These are phyloP conservation scores for Penicillium mononematosum DNA, from an alignment of 495 filamentous ascomycete species.

Conservation along the genomic window DNA sequence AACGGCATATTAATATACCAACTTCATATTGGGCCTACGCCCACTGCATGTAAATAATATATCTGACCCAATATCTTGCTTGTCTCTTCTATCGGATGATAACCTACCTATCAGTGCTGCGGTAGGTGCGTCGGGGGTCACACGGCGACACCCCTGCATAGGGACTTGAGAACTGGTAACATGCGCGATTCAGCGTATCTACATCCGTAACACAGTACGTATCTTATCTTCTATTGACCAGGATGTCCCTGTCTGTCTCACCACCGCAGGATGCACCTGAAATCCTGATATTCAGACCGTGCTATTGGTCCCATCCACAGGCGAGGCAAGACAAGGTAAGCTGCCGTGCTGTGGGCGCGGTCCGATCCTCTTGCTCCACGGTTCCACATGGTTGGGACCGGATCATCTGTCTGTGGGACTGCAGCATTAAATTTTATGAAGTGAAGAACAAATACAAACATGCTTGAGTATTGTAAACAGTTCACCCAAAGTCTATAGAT, in stretches of 20 bases:
- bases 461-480: background rate
- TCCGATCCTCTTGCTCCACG: conserved; percentile 9
- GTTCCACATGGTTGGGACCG: conserved; percentile 2
- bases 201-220: background rate
- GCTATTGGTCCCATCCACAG: background rate
- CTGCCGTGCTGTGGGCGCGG: background rate
- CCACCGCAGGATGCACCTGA: background rate
- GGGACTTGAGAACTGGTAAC: background rate
- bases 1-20: background rate
- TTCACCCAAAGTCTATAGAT: background rate
- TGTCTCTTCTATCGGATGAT: conserved; percentile 5
- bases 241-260: conserved; percentile 4
- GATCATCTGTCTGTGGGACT: conserved; percentile 1
- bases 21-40: background rate
- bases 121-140: background rate
- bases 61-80: background rate
- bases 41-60: background rate
- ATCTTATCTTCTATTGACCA: background rate
- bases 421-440: background rate
- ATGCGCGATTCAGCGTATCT: background rate
- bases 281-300: background rate
- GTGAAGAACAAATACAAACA: background rate
- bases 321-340: background rate
- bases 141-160: conserved; percentile 5
- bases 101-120: background rate